Evolutionary conservation across 129 eudicot genomes (phyloP).

Genomic region (Ambrosia artemisiifolia): DNA sequence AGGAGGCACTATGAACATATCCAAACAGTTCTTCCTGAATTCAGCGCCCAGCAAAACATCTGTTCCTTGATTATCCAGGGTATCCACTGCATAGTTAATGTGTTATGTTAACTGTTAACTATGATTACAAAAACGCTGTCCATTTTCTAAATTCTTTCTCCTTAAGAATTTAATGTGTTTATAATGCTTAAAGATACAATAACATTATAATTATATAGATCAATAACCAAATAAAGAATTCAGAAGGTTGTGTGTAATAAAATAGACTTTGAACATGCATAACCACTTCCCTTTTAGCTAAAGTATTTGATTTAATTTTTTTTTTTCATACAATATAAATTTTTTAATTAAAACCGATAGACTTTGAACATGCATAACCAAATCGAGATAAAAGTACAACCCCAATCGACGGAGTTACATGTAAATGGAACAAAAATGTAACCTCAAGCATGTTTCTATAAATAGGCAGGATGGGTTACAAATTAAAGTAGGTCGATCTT

Average conservation of each 20-base stretch:
- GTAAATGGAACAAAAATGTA: not conserved
- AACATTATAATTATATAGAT: not conserved
- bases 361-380: too few species aligned
- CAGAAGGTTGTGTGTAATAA: too few species aligned
- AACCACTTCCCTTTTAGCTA: not conserved
- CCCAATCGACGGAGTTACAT: not conserved
- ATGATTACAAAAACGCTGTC: not conserved
- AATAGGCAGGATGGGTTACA: not conserved
- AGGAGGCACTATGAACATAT: slow-evolving; percentile 61
- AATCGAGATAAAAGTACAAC: not conserved
- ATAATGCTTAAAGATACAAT: not conserved
- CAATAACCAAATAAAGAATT: not conserved
- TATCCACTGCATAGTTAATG: slow-evolving; percentile 42
- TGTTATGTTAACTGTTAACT: too few species aligned
- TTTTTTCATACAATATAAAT: too few species aligned
- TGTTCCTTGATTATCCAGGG: slow-evolving; percentile 30
- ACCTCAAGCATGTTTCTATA: not conserved
- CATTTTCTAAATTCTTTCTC: not conserved
- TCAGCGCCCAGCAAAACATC: slow-evolving; percentile 53
- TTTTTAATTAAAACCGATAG: too few species aligned
- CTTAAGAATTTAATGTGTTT: not conserved
- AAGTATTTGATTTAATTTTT: not conserved
- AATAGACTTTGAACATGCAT: not conserved
- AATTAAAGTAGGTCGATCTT: not conserved
- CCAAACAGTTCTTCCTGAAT: slow-evolving; percentile 57